Conservation (phyloP, 371 early-diverging fungal species). For the Phascolomyces articulosus region DNA sequence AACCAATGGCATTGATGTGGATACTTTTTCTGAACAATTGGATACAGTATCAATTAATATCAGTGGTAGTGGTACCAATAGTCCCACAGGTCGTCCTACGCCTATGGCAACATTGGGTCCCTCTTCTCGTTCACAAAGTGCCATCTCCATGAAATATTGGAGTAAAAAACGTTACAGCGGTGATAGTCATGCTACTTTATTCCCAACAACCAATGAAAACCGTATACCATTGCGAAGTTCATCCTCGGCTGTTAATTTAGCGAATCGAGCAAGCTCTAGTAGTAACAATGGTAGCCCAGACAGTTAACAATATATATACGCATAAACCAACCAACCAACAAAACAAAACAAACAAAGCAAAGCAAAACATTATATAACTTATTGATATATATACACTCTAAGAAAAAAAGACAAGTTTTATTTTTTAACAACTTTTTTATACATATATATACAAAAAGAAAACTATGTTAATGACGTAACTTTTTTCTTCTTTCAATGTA, state of each 20-base stretch:
- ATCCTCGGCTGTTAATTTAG: constrained; percentile 25
- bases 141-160: constrained; percentile 24
- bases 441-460: too few relatives aligned
- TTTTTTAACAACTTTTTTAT: too few relatives aligned
- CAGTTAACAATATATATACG: not conserved
- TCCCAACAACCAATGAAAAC: constrained; percentile 17
- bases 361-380: too few relatives aligned
- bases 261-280: constrained; percentile 16
- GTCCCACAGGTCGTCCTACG: not conserved
- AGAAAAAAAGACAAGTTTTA: too few relatives aligned
- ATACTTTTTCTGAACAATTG: constrained; percentile 13
- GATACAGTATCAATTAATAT: constrained; percentile 15
- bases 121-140: constrained; percentile 21
- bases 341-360: too few relatives aligned
- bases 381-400: too few relatives aligned
- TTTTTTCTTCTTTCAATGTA: too few relatives aligned
- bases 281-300: constrained; percentile 1
- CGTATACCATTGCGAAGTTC: constrained; percentile 23
- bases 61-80: constrained; percentile 1
- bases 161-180: constrained; percentile 37
- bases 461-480: too few relatives aligned
- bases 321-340: not conserved
- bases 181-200: constrained; percentile 25
- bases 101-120: constrained; percentile 12
- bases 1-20: constrained; percentile 8